A percentile compares a stretch with the other conserved stretches of the same genome.
Evolutionary conservation across 2,329 filamentous ascomycete genomes (phyloP).

Genomic region (Ophiostoma quercus): DNA sequence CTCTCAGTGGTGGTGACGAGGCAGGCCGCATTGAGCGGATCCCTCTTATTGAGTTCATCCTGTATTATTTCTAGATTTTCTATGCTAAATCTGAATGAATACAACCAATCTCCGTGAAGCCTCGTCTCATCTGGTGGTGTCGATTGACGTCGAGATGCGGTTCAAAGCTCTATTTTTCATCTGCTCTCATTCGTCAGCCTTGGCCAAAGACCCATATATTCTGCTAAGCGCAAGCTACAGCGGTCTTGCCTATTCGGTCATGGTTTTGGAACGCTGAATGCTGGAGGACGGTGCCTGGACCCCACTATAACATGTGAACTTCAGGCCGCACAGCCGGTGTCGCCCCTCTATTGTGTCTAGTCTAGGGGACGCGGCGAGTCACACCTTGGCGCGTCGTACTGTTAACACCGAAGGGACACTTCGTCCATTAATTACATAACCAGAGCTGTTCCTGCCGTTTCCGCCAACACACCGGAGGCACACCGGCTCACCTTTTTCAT

Average conservation of each 20-base stretch:
- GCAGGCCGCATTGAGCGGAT: conserved; percentile 2
- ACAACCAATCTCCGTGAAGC: neutral
- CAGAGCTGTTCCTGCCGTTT: neutral
- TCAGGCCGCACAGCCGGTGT: neutral
- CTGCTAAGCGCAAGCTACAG: neutral
- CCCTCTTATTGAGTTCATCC: neutral
- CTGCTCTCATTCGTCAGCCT: neutral
- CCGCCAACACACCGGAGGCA: neutral
- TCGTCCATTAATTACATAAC: neutral
- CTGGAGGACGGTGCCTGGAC: neutral
- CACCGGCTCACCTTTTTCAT: neutral
- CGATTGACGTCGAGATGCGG: neutral
- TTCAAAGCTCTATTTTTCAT: conserved; percentile 4
- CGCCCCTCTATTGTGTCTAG: neutral
- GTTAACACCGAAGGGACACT: conserved; percentile 9
- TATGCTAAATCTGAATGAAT: neutral
- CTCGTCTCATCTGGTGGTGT: neutral
- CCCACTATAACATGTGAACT: neutral
- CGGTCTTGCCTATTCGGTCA: neutral
- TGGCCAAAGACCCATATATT: neutral
- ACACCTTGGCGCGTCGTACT: conserved; percentile 3
- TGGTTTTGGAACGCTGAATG: neutral
- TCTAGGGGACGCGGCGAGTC: neutral
- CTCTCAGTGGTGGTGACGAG: neutral
- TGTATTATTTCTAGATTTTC: neutral